These are phyloP conservation scores for Zymoseptoria crescenta DNA, from an alignment of 2,329 filamentous ascomycete genomes.

Conservation along the genomic window DNA sequence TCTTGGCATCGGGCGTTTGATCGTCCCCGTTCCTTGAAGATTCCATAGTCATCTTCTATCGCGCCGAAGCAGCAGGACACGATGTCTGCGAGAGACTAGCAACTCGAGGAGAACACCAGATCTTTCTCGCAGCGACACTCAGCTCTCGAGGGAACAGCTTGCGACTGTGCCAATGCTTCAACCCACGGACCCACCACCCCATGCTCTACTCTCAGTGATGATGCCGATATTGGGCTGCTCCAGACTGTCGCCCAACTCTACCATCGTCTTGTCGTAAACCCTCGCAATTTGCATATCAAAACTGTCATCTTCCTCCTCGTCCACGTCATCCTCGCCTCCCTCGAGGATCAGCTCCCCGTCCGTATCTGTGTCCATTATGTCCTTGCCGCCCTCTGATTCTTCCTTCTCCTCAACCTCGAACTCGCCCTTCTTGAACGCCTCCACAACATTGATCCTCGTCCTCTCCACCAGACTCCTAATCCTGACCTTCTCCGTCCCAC, in stretches of 20 bases:
- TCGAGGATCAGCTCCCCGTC: constrained; percentile 29
- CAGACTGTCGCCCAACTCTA: constrained; percentile 62
- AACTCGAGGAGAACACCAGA: too few species aligned
- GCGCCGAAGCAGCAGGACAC: neutral
- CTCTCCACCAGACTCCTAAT: constrained; percentile 74
- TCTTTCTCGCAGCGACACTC: too few species aligned
- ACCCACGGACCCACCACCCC: neutral
- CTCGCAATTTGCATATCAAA: constrained; percentile 63
- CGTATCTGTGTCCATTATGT: constrained; percentile 36
- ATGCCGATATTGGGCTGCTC: constrained; percentile 44
- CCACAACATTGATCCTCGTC: constrained; percentile 62
- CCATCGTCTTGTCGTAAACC: constrained; percentile 73
- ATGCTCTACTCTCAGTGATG: constrained; percentile 34
- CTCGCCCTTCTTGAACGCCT: constrained; percentile 53
- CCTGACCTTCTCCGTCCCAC: constrained; percentile 83
- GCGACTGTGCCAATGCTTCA: neutral
- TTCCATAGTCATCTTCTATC: neutral
- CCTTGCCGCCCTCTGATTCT: constrained; percentile 19
- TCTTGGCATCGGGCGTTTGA: neutral
- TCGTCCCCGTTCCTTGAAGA: neutral
- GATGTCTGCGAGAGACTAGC: neutral
- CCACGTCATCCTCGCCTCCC: constrained; percentile 18
- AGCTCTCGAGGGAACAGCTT: neutral
- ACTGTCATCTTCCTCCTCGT: constrained; percentile 31
- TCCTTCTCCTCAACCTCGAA: constrained; percentile 37